Evolutionary conservation across 495 filamentous ascomycete genomes (phyloP).

Genomic region (Xylaria longipes): DNA sequence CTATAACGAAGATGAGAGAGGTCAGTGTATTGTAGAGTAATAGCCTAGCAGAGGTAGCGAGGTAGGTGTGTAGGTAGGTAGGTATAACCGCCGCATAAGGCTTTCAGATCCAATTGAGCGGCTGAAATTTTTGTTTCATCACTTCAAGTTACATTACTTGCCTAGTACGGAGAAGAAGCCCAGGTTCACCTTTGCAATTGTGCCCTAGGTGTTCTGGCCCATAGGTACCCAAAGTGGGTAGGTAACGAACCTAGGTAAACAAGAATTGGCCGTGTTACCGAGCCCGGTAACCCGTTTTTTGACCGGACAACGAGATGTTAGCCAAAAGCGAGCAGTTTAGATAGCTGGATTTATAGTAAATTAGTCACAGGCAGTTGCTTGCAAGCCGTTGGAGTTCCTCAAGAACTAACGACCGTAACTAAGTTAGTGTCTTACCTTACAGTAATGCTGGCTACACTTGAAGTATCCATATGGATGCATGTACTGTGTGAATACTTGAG

Average conservation of each 20-base stretch:
- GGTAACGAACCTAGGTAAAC: neutral
- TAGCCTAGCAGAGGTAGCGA: neutral
- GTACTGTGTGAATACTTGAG: neutral
- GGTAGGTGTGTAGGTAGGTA: neutral
- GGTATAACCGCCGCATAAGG: neutral
- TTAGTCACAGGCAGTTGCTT: neutral
- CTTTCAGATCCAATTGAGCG: neutral
- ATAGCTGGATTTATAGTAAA: neutral
- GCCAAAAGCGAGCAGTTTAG: neutral
- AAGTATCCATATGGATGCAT: neutral
- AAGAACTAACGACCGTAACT: conserved; percentile 3
- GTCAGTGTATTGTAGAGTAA: neutral
- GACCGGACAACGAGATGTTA: neutral
- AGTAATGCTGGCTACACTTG: neutral
- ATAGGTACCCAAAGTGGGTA: neutral
- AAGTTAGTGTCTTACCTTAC: neutral
- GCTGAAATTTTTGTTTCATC: neutral
- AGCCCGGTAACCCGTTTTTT: conserved; percentile 1
- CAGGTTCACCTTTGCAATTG: neutral
- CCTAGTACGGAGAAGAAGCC: neutral
- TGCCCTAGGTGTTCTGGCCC: neutral
- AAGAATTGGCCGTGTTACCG: conserved; percentile 1
- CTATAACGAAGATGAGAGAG: conserved; percentile 8
- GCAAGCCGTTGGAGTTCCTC: neutral
- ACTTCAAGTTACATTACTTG: neutral